Evolutionary conservation across 2,329 filamentous ascomycete genomes (phyloP), one percentile per base, ranked within the genome.

Genomic region (Calonectria montana): DNA sequence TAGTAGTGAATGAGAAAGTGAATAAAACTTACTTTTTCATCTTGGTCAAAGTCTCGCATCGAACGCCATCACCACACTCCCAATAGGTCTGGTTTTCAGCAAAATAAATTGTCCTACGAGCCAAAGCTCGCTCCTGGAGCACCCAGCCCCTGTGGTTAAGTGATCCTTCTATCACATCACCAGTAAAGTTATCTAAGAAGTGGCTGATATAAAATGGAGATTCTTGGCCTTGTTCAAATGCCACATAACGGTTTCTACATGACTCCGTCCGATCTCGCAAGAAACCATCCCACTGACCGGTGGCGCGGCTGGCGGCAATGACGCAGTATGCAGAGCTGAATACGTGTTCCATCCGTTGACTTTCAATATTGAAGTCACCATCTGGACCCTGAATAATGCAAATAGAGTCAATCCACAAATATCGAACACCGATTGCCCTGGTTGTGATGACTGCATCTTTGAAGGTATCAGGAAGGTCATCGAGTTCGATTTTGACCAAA

Each of bases 101-200:
- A 67, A 84, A 86, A 63, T 81, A 83, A 18, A 86, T 80, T 0
- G 81, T 82, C 7, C 85, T 77, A 10, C 80, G 78, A 0, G 84
- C 78, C 1, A 86, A 73, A 0, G 79, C 80, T 23, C 79, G 76
- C 66, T 86, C 84, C 69, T 86, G 84, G 2, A 85, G 55, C 0
- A 85, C 84, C 84, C 84, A 86, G 0, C 81, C 84, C 4, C 84
- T 75, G 8, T 67, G 69, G 65, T 80, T 83, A 15, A 86, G 74
- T 1, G 72, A 16, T 2, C 80, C 73, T 1, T 80, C 62, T 0
- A 79, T 67, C 1, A 85, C 82, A 31, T 85, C 70, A 16, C 43
- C 9, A 3, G 77, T 21, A n/a, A 63, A 63, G 25, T 63, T 25
- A 9, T 63, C 59, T 8, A 63, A n/a, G 35, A 21, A 21, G 25